These are phyloP conservation scores for Caryopteris hybrid DNA, from an alignment of 305 asterid species.

Conservation along the genomic window DNA sequence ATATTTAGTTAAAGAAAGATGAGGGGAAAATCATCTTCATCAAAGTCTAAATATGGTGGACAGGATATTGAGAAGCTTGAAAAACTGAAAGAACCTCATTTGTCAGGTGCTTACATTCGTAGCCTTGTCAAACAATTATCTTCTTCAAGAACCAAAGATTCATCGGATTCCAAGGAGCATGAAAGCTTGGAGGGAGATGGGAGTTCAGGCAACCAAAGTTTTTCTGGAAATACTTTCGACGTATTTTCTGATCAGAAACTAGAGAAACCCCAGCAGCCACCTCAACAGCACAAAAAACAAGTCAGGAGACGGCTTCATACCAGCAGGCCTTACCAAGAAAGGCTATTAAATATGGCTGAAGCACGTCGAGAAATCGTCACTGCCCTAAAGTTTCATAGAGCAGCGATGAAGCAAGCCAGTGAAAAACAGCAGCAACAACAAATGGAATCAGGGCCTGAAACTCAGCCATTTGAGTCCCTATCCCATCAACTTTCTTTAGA, in stretches of 20 bases:
- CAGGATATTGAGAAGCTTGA: conserved; percentile 42
- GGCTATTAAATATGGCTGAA: conserved; percentile 97
- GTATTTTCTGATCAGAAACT: conserved; percentile 33
- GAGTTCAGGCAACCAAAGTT: conserved; percentile 34
- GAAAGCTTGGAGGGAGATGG: conserved; percentile 49
- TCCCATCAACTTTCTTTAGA: conserved; percentile 39
- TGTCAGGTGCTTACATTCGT: conserved; percentile 93
- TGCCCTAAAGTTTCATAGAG: conserved; percentile 93
- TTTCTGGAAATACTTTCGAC: conserved; percentile 20
- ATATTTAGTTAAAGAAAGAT: conserved; percentile 25
- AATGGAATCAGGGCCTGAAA: conserved; percentile 25
- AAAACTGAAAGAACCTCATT: conserved; percentile 58
- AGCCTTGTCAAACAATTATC: conserved; percentile 85
- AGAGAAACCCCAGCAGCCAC: conserved; percentile 33
- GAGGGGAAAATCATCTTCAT: conserved; percentile 76
- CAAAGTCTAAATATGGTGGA: conserved; percentile 46
- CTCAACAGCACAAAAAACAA: conserved; percentile 64
- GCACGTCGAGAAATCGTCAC: conserved; percentile 93
- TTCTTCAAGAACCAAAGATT: conserved; percentile 77
- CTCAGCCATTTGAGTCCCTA: conserved; percentile 33
- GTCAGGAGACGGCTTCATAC: conserved; percentile 91
- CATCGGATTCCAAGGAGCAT: conserved; percentile 34
- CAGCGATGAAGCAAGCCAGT: conserved; percentile 72
- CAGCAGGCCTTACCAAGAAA: conserved; percentile 90
- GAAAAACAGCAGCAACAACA: conserved; percentile 46